Percentiles rank a stretch among this genome's conserved stretches.
Evolutionary conservation across 75 land plant genomes (phyloP).

Genomic region (Chamaecyparis obtusa): DNA sequence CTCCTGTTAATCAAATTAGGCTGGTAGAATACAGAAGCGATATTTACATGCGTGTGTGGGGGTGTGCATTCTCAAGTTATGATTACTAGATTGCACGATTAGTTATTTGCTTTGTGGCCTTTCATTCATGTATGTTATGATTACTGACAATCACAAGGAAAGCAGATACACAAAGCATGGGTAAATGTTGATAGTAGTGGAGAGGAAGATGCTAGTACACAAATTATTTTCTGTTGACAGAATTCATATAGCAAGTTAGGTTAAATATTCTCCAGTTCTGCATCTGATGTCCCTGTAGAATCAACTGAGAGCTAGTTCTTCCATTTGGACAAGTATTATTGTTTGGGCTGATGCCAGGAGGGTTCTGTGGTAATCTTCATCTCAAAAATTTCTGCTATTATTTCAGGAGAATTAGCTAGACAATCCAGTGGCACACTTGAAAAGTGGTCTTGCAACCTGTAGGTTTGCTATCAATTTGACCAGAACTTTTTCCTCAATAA

Average conservation of each 20-base stretch:
- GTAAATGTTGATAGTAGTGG: too few relatives aligned
- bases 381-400: too few relatives aligned
- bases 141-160: neutral
- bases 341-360: neutral
- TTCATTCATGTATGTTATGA: too few relatives aligned
- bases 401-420: too few relatives aligned
- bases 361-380: neutral
- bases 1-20: neutral
- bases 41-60: too few relatives aligned
- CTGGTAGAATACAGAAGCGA: too few relatives aligned
- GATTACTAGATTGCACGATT: neutral
- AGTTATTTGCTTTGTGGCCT: neutral
- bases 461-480: too few relatives aligned
- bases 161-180: neutral
- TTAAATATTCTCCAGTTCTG: neutral
- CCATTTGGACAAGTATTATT: neutral
- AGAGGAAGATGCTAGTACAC: too few relatives aligned
- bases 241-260: neutral
- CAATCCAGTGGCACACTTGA: too few relatives aligned
- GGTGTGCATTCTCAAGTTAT: too few relatives aligned
- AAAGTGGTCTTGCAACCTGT: too few relatives aligned
- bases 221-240: neutral
- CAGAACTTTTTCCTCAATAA: too few relatives aligned
- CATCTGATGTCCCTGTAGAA: neutral
- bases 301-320: neutral